phyloP scores from a whole-genome alignment of 140 eudicot species.

The Anethum foeniculum region DNA sequence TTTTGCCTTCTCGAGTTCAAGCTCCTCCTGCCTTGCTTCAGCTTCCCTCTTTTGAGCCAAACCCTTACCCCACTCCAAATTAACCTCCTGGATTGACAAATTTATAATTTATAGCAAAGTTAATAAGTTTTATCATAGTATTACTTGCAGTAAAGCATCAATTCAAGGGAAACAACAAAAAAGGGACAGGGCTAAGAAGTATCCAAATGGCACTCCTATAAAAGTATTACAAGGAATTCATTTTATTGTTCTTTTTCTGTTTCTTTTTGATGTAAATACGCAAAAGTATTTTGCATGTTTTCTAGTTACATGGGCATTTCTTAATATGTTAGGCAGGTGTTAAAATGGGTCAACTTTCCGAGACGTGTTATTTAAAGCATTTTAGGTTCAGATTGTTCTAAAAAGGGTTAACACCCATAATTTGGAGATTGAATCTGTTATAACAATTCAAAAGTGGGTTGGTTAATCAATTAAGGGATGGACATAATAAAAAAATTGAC shows the following conservation, averaged over 20 bases:
- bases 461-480: neutral
- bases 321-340: neutral
- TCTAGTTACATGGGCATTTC: neutral
- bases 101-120: neutral
- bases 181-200: neutral
- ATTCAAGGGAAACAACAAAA: neutral
- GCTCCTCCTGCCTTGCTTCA: constrained; percentile 62
- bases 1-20: constrained; percentile 75
- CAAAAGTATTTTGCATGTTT: neutral
- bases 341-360: neutral
- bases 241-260: neutral
- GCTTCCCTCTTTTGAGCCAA: constrained; percentile 94
- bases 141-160: neutral
- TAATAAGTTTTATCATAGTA: neutral
- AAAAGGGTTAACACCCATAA: neutral
- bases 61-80: constrained; percentile 98
- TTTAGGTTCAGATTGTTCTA: neutral
- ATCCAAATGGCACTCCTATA: neutral
- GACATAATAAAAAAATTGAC: neutral
- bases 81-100: constrained; percentile 50
- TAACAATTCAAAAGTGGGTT: neutral
- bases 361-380: neutral
- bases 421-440: neutral
- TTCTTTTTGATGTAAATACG: neutral
- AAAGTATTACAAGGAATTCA: neutral